Base-by-base conservation (phyloP, 2,329 filamentous ascomycete genomes). In the Plenodomus biglobosus region DNA sequence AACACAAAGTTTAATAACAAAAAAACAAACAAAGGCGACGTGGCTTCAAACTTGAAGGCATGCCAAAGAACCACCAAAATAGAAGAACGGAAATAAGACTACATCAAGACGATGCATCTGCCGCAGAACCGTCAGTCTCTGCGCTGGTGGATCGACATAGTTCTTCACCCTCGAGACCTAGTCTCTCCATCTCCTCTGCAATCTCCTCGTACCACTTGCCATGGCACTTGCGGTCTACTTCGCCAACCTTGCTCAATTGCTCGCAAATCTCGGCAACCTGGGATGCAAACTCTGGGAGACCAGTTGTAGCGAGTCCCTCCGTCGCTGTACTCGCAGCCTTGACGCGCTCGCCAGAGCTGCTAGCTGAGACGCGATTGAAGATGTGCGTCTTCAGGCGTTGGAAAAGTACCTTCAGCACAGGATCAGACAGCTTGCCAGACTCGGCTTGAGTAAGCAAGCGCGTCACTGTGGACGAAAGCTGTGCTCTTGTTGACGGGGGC, bases 251-350 rank as follows among this genome's bases (percentile, higher is more conserved):
- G 36, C 81, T 79, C 50, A 91, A 73, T 62, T 85, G 78, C 27
- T 89, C 86, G 7, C 88, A 84, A 58, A 91, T 85, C 40, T 83
- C 82, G 24, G 85, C 78, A 13, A 91, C 83, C 51, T 80, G 82
- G 21, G 82, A 80, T 15, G 87, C 84, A 65, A 91, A 91, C 70
- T 92, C 88, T 0, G 85, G 85, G 47, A 92, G 72, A 0, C 88
- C 88, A 16, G 87, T 78, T 2, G 80, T 79, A 0, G 86, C 85
- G 7, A 92, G 77, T 48, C 82, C 85, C 68, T 91, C 87, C 10
- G 82, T 83, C 0, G 86, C 86, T 0, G 79, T 84, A 58, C 82
- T 87, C 0, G 85, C 84, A 11, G 83, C 85, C 59, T 83, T 83
- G 48, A 88, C 83, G 61, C 87, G 84, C 64, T 91, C 88, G 42